Evolutionary conservation across 306 rosid species (phyloP).

Genomic region (Datisca glomerata): DNA sequence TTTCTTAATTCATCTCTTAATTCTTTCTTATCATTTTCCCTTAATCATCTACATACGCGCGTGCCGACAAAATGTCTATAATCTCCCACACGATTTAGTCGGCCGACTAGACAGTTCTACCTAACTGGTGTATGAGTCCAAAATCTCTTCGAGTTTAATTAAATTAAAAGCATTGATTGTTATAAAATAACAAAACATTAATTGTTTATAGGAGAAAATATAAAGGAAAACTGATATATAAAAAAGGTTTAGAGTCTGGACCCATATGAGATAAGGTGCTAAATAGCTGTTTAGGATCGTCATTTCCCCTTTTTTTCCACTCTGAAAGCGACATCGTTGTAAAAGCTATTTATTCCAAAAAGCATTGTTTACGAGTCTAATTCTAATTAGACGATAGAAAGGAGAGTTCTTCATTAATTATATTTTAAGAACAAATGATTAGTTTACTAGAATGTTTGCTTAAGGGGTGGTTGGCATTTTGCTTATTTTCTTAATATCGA

Average conservation of each 20-base stretch:
- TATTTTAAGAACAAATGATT: conserved; percentile 16
- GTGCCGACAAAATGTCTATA: too few relatives aligned
- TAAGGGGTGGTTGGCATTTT: conserved; percentile 7
- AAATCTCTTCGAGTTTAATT: background rate
- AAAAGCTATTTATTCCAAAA: background rate
- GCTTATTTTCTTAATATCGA: conserved; percentile 6
- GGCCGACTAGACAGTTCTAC: background rate
- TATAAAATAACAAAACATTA: background rate
- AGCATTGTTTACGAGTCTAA: conserved; percentile 1
- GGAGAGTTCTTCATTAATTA: conserved; percentile 14
- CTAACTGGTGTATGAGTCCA: background rate
- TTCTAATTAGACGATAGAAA: conserved; percentile 8
- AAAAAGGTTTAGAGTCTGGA: too few relatives aligned
- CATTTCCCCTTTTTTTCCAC: conserved; percentile 4
- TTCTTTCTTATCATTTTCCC: too few relatives aligned
- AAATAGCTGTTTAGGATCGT: background rate
- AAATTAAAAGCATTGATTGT: background rate
- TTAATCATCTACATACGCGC: too few relatives aligned
- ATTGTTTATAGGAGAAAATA: too few relatives aligned
- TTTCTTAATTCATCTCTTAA: too few relatives aligned
- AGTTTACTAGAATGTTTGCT: conserved; percentile 23
- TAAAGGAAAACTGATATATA: too few relatives aligned
- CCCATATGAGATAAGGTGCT: background rate
- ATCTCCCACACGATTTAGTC: too few relatives aligned
- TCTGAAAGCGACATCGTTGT: conserved; percentile 9